Evolutionary conservation across 306 rosid species (phyloP), one percentile per base, ranked within the genome.

Genomic region (Ochetophila trinervis): DNA sequence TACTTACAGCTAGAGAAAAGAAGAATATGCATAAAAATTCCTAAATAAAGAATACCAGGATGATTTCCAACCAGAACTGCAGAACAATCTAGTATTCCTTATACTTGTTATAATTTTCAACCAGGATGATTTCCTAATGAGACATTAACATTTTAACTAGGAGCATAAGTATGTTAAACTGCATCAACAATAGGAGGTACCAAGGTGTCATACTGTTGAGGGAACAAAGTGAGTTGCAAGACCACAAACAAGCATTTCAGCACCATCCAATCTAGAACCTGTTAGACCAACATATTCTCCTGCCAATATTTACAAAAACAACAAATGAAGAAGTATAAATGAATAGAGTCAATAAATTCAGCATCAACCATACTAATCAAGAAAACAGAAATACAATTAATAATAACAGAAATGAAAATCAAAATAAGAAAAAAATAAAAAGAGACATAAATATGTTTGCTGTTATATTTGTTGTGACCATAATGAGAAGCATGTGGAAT

Each of bases 211-310:
- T 86, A 89, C 98, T 60, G 60, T 55, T 60, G 97, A 87, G 60
- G 83, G 78, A 40, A 93, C 96, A 83, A 84, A 87, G 85, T 93
- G 98, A 57, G 98, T 89, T 53, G 97, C 97, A 84, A 93, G 98
- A 70, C 94, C 94, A 71, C 95, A 89, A 4, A 82, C 85, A 81
- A 93, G 87, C 98, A 93, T 86, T 86, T 93, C 97, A 62, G 97
- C 94, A 76, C 90, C 97, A 86, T 89, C 89, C 89, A 93, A 79
- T 79, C 97, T 84, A 50, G 96, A 73, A 67, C 97, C 94, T 1
- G 91, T 86, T 65, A 93, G 94, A 77, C 97, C 97, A 74, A 78
- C 89, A 79, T 89, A 89, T 76, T 93, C 98, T 57, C 98, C 98
- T 93, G 96, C 88, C 76, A 66, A 58, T 73, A 77, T 73, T 70